phyloP scores from a whole-genome alignment of 306 rosid genomes.

The Vachellia pachyceras region DNA sequence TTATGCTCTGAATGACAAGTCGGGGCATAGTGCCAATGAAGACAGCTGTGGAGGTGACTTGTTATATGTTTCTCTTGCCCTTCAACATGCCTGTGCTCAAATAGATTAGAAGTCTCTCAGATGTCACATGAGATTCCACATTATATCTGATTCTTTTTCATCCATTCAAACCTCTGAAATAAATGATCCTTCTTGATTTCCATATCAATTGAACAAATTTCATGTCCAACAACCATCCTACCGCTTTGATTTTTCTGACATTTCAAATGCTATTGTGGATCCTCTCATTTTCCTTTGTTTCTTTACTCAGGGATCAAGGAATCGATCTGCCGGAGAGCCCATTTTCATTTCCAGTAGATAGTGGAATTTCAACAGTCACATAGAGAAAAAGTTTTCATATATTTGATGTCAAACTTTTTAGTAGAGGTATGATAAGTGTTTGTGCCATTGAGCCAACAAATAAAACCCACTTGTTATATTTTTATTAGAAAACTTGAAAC shows the following conservation, averaged over 20 bases:
- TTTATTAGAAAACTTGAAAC: not conserved
- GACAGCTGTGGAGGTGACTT: constrained; percentile 56
- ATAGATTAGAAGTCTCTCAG: too few species aligned
- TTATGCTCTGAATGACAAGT: constrained; percentile 34
- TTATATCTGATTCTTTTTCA: not conserved
- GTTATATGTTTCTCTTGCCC: not conserved
- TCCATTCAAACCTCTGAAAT: not conserved
- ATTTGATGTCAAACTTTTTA: not conserved
- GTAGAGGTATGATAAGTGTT: not conserved
- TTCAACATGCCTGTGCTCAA: not conserved
- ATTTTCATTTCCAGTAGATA: constrained; percentile 8
- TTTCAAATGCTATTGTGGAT: not conserved
- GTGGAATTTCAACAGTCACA: constrained; percentile 10
- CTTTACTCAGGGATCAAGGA: not conserved
- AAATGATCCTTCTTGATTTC: not conserved
- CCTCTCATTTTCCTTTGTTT: not conserved
- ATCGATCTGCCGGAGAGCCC: not conserved
- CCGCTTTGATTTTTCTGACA: not conserved
- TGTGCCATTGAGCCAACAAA: not conserved
- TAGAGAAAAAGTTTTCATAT: not conserved
- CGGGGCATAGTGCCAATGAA: constrained; percentile 42
- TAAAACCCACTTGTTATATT: not conserved
- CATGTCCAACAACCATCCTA: too few species aligned
- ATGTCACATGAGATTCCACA: not conserved
- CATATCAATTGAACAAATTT: not conserved